phyloP scores from a whole-genome alignment of 2,329 filamentous ascomycete genomes.

The Hymenoscyphus repandus region DNA sequence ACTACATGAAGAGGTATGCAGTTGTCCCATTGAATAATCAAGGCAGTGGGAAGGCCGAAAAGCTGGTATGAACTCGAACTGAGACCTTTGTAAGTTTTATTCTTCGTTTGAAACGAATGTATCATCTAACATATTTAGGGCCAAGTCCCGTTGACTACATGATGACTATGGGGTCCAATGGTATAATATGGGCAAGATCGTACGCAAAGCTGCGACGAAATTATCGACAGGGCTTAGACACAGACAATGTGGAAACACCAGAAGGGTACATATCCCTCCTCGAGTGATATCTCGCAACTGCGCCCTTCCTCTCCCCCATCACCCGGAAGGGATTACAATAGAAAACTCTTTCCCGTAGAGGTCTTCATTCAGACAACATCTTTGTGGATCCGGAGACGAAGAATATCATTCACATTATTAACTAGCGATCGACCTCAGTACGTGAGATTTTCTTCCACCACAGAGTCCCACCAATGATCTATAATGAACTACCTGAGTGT shows the following conservation, averaged over 20 bases:
- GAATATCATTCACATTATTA: constrained; percentile 35
- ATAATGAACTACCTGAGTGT: constrained; percentile 1
- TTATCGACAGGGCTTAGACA: constrained; percentile 8
- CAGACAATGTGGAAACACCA: constrained; percentile 14
- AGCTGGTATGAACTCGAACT: constrained; percentile 18
- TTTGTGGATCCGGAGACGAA: constrained; percentile 36
- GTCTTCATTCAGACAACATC: constrained; percentile 38
- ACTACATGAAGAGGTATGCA: constrained; percentile 10
- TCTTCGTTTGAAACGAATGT: constrained; percentile 6
- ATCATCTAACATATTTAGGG: constrained; percentile 13
- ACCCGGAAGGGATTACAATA: constrained; percentile 1
- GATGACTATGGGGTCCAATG: constrained; percentile 15
- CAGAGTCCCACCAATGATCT: constrained; percentile 12
- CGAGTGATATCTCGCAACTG: constrained; percentile 14
- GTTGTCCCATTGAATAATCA: constrained; percentile 17
- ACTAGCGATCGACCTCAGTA: constrained; percentile 34
- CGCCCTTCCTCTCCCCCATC: constrained; percentile 12
- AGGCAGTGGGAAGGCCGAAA: constrained; percentile 17
- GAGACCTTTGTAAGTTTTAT: constrained; percentile 19
- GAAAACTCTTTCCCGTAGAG: constrained; percentile 33
- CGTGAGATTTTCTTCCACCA: constrained; percentile 13
- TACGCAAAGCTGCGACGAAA: constrained; percentile 13
- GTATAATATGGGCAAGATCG: constrained; percentile 15
- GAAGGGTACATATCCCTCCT: constrained; percentile 19
- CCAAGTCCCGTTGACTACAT: constrained; percentile 14